Evolutionary conservation across 1,284 basidiomycete genomes (phyloP).

Genomic region (Irpex rosettiformis): DNA sequence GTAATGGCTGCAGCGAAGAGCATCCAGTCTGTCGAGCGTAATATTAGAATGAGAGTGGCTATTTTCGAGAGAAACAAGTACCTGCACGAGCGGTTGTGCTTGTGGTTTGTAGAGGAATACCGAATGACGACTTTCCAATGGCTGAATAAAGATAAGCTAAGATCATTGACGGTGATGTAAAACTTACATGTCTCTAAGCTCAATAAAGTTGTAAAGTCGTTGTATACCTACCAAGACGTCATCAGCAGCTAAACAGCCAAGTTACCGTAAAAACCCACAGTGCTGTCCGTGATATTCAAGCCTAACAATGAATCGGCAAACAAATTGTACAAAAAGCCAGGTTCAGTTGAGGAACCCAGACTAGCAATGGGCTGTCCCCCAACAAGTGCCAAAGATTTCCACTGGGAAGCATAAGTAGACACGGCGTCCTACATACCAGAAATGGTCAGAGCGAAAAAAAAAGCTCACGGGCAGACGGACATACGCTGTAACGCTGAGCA

Average conservation of each 20-base stretch:
- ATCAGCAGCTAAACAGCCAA: neutral
- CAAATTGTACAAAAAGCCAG: slow-evolving; percentile 53
- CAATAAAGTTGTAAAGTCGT: neutral
- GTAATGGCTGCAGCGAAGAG: slow-evolving; percentile 23
- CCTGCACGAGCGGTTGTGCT: neutral
- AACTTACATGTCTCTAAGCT: neutral
- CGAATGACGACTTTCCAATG: neutral
- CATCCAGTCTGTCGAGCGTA: slow-evolving; percentile 20
- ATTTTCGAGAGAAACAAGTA: neutral
- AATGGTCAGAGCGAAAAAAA: neutral
- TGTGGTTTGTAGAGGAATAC: neutral
- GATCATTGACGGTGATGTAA: neutral
- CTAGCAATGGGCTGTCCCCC: neutral
- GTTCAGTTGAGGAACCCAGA: neutral
- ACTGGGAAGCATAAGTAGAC: neutral
- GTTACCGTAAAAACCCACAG: slow-evolving; percentile 14
- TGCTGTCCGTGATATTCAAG: slow-evolving; percentile 17
- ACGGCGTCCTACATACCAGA: neutral
- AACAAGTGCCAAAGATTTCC: neutral
- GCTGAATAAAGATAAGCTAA: neutral
- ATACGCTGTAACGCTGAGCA: slow-evolving; percentile 51
- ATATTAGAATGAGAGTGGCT: neutral
- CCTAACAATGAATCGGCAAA: slow-evolving; percentile 57
- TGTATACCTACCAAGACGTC: neutral
- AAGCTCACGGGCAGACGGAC: slow-evolving; percentile 16